Percentiles rank a stretch among this genome's conserved stretches.
phyloP scores from a whole-genome alignment of 2,329 filamentous ascomycete species.

The Stachybotrys echinatus region DNA sequence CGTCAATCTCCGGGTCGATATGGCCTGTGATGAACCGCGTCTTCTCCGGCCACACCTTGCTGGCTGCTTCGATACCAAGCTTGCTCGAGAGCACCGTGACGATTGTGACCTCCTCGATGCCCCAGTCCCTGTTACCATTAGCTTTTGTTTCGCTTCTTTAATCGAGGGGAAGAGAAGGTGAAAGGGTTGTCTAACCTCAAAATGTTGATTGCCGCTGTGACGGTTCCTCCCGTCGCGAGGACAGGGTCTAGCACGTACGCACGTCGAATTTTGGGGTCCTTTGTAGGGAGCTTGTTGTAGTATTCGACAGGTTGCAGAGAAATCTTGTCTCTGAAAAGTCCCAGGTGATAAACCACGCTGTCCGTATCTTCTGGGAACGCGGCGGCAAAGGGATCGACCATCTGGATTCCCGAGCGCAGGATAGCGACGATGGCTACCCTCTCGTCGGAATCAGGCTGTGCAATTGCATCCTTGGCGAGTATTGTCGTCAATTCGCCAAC shows the following conservation, averaged over 20 bases:
- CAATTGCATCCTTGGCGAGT: conserved; percentile 14
- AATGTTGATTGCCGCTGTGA: conserved; percentile 59
- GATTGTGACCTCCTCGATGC: conserved; percentile 55
- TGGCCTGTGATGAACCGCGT: conserved; percentile 21
- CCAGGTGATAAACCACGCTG: conserved; percentile 54
- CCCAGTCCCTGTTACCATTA: conserved; percentile 47
- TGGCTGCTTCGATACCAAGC: conserved; percentile 48
- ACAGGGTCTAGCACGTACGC: conserved; percentile 63
- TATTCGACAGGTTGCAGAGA: conserved; percentile 61
- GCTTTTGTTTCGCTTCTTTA: not conserved
- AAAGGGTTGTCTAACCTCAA: no score
- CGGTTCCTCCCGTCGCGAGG: conserved; percentile 64
- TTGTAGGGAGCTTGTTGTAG: conserved; percentile 60
- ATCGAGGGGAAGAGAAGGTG: no score
- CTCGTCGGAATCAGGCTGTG: conserved; percentile 11
- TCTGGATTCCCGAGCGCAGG: conserved; percentile 29
- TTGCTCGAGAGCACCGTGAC: conserved; percentile 51
- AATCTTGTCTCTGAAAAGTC: conserved; percentile 35
- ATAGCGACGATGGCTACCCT: conserved; percentile 25
- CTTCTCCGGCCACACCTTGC: conserved; percentile 43
- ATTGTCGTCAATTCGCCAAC: conserved; percentile 15
- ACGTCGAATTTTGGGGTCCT: conserved; percentile 31
- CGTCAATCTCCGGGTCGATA: conserved; percentile 47
- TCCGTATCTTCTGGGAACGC: conserved; percentile 17
- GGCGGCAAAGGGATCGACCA: conserved; percentile 28